phyloP scores from a whole-genome alignment of 371 early-diverging fungal species.

The Cokeromyces recurvatus region DNA sequence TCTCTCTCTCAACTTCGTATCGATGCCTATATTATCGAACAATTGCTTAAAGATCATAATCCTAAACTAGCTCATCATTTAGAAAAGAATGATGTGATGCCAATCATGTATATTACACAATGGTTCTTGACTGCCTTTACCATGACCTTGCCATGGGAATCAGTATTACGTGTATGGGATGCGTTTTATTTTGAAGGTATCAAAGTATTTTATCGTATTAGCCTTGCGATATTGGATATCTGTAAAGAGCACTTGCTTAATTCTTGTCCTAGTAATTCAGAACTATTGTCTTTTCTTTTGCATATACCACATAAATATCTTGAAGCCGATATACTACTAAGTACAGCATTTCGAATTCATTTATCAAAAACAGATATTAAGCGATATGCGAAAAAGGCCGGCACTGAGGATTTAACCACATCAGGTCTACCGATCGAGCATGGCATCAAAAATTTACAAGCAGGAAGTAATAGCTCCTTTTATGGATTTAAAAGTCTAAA shows the following conservation, averaged over 20 bases:
- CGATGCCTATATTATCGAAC: slow-evolving; percentile 84
- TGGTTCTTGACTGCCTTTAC: slow-evolving; percentile 95
- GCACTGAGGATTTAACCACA: slow-evolving; percentile 24
- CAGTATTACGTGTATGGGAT: slow-evolving; percentile 92
- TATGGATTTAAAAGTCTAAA: no score
- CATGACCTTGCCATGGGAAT: slow-evolving; percentile 85
- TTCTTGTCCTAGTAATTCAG: slow-evolving; percentile 75
- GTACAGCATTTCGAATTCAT: slow-evolving; percentile 64
- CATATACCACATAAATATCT: slow-evolving; percentile 78
- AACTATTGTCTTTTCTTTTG: slow-evolving; percentile 70
- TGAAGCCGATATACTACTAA: slow-evolving; percentile 64
- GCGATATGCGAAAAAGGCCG: slow-evolving; percentile 40
- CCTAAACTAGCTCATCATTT: slow-evolving; percentile 73
- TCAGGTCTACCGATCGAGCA: slow-evolving; percentile 40
- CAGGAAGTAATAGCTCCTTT: no score
- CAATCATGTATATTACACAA: slow-evolving; percentile 87
- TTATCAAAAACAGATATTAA: slow-evolving; percentile 51
- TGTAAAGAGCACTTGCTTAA: slow-evolving; percentile 61
- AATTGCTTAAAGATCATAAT: slow-evolving; percentile 67
- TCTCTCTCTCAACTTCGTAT: slow-evolving; percentile 71
- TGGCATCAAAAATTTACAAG: slow-evolving; percentile 42
- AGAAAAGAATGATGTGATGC: slow-evolving; percentile 69
- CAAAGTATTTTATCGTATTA: slow-evolving; percentile 82
- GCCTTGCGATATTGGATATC: slow-evolving; percentile 74
- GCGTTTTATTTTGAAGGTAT: slow-evolving; percentile 82